Evolutionary conservation across 1,284 basidiomycete genomes (phyloP).

Genomic region (Sanghuangporus weigelae): DNA sequence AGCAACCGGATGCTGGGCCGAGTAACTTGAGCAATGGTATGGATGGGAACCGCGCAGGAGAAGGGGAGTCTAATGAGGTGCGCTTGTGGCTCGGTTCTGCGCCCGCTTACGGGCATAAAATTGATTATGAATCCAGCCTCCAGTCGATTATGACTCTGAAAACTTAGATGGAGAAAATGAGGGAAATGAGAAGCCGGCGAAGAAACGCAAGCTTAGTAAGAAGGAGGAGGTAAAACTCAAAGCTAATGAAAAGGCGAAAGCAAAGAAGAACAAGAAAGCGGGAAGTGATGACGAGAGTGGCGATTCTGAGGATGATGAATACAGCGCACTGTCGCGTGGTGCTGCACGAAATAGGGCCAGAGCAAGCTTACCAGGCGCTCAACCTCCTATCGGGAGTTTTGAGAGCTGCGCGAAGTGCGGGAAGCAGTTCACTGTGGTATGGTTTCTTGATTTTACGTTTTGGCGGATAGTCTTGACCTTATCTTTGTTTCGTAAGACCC

Average conservation of each 20-base stretch:
- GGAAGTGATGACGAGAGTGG: conserved; percentile 42
- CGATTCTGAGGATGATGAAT: conserved; percentile 42
- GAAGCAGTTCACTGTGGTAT: conserved; percentile 84
- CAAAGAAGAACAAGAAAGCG: conserved; percentile 43
- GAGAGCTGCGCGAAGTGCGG: conserved; percentile 79
- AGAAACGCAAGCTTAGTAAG: conserved; percentile 38
- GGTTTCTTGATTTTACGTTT: conserved; percentile 27
- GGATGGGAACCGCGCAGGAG: conserved; percentile 22
- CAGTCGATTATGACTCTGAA: conserved; percentile 56
- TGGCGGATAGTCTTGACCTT: not conserved
- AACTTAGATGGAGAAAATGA: conserved; percentile 60
- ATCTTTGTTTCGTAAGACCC: conserved; percentile 48
- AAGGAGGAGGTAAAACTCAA: conserved; percentile 32
- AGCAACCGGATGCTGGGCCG: conserved; percentile 43
- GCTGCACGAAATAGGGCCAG: conserved; percentile 33
- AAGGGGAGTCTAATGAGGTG: conserved; percentile 16
- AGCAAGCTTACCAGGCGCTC: conserved; percentile 33
- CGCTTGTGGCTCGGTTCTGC: not conserved
- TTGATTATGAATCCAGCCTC: conserved; percentile 17
- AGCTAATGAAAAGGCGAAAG: conserved; percentile 32
- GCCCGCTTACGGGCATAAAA: not conserved
- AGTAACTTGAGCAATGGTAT: conserved; percentile 35
- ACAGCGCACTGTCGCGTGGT: conserved; percentile 48
- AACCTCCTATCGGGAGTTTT: conserved; percentile 76
- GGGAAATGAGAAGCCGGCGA: conserved; percentile 30